Percentiles rank a stretch among this genome's conserved stretches.
These are phyloP conservation scores for Auriscalpium vulgare DNA, from an alignment of 768 basidiomycete species.

Conservation along the genomic window DNA sequence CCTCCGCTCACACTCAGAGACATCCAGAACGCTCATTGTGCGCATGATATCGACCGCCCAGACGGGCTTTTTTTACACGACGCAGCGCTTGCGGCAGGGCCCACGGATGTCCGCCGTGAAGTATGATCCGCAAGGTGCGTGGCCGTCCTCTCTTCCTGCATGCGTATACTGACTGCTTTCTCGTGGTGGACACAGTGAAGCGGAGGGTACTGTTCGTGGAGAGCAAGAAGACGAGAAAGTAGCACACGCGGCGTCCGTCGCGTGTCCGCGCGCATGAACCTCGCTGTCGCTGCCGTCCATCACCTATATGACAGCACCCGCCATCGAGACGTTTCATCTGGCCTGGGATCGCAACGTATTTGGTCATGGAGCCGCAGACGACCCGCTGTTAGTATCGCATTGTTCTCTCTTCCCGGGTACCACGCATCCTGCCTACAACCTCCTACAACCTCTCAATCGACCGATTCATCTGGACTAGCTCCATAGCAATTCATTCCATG, in stretches of 20 bases:
- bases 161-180: background rate
- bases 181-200: conserved; percentile 39
- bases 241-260: background rate
- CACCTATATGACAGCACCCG: too few relatives aligned
- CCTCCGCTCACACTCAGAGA: background rate
- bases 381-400: too few relatives aligned
- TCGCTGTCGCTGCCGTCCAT: too few relatives aligned
- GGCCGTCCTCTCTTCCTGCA: background rate
- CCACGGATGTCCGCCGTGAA: conserved; percentile 86
- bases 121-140: conserved; percentile 79
- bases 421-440: too few relatives aligned
- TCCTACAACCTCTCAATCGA: too few relatives aligned
- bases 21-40: conserved; percentile 67
- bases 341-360: too few relatives aligned
- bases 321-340: too few relatives aligned
- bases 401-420: too few relatives aligned
- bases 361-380: too few relatives aligned
- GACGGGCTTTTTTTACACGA: conserved; percentile 89
- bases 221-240: conserved; percentile 62
- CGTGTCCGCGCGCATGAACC: too few relatives aligned
- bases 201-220: conserved; percentile 72
- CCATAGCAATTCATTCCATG: too few relatives aligned
- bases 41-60: conserved; percentile 87
- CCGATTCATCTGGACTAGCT: too few relatives aligned
- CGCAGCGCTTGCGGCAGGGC: conserved; percentile 62